phyloP scores from a whole-genome alignment of 129 eudicot genomes.

The Arctium lappa region DNA sequence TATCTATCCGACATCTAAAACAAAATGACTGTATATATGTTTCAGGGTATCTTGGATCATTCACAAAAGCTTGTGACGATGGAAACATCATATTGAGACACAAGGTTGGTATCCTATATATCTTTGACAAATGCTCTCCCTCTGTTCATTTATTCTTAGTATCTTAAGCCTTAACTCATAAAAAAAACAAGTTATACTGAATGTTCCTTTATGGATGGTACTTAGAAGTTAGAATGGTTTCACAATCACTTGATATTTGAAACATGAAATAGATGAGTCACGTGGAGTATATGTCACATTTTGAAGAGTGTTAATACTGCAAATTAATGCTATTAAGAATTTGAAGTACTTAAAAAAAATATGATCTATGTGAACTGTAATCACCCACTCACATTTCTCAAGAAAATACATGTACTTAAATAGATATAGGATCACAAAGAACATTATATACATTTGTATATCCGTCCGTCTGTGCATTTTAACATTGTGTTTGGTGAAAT shows the following conservation, averaged over 20 bases:
- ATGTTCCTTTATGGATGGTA: background rate
- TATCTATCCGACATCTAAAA: constrained; percentile 53
- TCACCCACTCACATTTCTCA: background rate
- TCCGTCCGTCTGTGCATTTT: background rate
- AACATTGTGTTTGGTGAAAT: background rate
- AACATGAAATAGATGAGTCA: background rate
- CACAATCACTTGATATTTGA: background rate
- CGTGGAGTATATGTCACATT: background rate
- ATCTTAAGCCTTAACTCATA: background rate
- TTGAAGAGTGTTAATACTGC: background rate
- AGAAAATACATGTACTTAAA: background rate
- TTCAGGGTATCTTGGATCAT: constrained; percentile 50
- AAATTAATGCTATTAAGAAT: background rate
- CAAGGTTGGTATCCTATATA: constrained; percentile 38
- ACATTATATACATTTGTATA: background rate
- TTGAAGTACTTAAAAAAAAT: background rate
- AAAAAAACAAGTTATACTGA: background rate
- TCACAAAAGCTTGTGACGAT: constrained; percentile 15
- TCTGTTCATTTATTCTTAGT: background rate
- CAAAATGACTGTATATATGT: constrained; percentile 58
- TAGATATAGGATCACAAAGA: background rate
- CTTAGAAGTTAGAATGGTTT: background rate
- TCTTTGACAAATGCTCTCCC: background rate
- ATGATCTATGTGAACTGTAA: background rate
- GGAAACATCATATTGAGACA: constrained; percentile 25